Base-by-base conservation (phyloP, 2,329 filamentous ascomycete genomes). In the Trichoderma sp. region DNA sequence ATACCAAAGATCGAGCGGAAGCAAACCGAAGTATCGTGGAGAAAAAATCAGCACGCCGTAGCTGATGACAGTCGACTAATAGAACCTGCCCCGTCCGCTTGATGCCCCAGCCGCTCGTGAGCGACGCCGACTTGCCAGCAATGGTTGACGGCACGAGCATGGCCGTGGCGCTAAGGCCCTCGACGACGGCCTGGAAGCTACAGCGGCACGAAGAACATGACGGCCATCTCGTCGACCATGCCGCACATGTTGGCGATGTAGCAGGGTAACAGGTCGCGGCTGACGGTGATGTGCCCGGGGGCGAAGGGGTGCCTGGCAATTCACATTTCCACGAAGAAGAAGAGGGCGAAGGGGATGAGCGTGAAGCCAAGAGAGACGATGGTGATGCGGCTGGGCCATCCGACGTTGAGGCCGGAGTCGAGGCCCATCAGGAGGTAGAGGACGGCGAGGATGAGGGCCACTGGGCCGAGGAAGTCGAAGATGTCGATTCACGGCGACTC, bases 211-310 rank as follows among this genome's bases (percentile, higher is more conserved):
- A 91, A 91, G 79, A 92, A 94, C 4, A 90, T 69, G 1, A 83
- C 77, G 0, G 85, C 83, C 72, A 80, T 77, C 67, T 81, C 78
- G 15, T 84, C 87, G 1, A 81, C 85, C 61, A 90, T 84, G 59
- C 84, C 82, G 74, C 91, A 92, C 77, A 92, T 91, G 74, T 92
- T 92, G 74, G 85, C 86, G 1, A 87, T 75, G 70, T 90, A 93
- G 73, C 85, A 86, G 3, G 89, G 85, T 57, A 91, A 82, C 30
- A 93, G 80, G 7, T 83, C 83, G 7, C 82, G 81, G 72, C 90
- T 83, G 71, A 92, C 87, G 68, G 93, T 89, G 70, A 93, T 85
- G 70, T 87, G 88, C 10, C 88, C 85, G 0, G 91, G 91, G 0
- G 90, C 90, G 70, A 94, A 91, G 0, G 91, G 91, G 65, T 92